Percentiles rank a stretch among this genome's conserved stretches.
phyloP scores from a whole-genome alignment of 1,284 basidiomycete species.

The Leccinum laetum region DNA sequence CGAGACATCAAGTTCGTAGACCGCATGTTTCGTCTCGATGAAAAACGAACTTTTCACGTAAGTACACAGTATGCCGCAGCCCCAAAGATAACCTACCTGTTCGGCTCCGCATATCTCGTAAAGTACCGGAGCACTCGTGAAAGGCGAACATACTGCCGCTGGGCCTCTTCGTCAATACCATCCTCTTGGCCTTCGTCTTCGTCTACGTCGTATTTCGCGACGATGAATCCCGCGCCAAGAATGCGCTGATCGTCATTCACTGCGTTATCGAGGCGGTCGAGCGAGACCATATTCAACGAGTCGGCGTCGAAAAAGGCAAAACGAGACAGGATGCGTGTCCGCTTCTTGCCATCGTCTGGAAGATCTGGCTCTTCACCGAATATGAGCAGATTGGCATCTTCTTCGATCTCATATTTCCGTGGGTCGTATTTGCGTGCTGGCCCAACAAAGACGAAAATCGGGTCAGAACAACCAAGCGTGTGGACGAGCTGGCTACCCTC shows the following conservation, averaged over 20 bases:
- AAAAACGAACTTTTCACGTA: conserved; percentile 44
- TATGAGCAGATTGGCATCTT: conserved; percentile 31
- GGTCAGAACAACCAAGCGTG: not conserved
- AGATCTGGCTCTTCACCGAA: conserved; percentile 34
- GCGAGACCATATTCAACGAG: conserved; percentile 25
- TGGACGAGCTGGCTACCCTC: not conserved
- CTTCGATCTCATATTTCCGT: conserved; percentile 30
- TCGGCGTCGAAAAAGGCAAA: conserved; percentile 42
- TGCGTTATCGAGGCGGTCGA: conserved; percentile 5
- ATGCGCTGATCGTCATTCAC: conserved; percentile 16
- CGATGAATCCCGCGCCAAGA: conserved; percentile 38
- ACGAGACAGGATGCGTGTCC: conserved; percentile 37
- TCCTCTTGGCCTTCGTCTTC: conserved; percentile 48
- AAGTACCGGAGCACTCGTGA: conserved; percentile 33
- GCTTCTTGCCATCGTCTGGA: conserved; percentile 28
- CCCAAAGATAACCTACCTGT: conserved; percentile 36
- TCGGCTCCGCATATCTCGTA: conserved; percentile 35
- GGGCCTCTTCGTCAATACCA: conserved; percentile 28
- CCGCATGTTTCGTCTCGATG: conserved; percentile 58
- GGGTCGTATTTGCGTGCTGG: conserved; percentile 27
- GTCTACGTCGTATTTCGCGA: conserved; percentile 36
- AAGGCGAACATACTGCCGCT: conserved; percentile 36
- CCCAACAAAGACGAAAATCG: not conserved
- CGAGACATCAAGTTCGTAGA: conserved; percentile 50
- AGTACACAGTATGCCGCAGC: not conserved